Base-by-base conservation (phyloP, 2,329 filamentous ascomycete genomes). In the Colletotrichum spaethianum region DNA sequence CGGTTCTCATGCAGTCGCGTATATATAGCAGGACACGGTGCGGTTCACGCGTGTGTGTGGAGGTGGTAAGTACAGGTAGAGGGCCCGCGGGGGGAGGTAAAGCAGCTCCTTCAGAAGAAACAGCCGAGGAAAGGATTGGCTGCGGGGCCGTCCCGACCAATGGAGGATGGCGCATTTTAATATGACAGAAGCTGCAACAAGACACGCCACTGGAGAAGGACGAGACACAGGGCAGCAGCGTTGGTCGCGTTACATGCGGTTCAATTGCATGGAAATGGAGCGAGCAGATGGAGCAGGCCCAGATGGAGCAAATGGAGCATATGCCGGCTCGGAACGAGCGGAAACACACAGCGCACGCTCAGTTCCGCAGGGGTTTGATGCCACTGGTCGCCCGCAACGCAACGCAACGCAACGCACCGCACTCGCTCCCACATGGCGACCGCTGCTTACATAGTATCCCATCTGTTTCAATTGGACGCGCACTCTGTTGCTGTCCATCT, bases 361-460 rank as follows among this genome's bases (percentile, higher is more conserved):
- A 28, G 36, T 59, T 6, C n/a, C 40, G 44, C 53, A 33, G 53
- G 50, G 48, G 38, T 53, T 40, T n/a, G 55, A 64, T 55, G 60
- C 56, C 40, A 64, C 66, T 36, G 12, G n/a, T 40, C 36, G 33
- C 40, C n/a, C 53, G 57, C 28, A 36, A 36, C 56, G n/a, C 33
- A 11, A n/a, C 5, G 23, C 20, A 3, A n/a, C 53, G 57, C 28
- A 36, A 36, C 56, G n/a, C 33, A 11, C 16, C 5, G 23, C 20
- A 3, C 18, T 12, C 50, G 28, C 64, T 12, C 50, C 31, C 64
- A 36, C 33, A 36, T 61, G 48, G 55, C n/a, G n/a, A 36, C 31
- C 53, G 55, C 56, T 70, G 67, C 67, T 70, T 67, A n/a, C n/a
- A n/a, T n/a, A n/a, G n/a, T n/a, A 67, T 70, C 48, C 53, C 28